Evolutionary conservation across 1,139 yeast genomes (phyloP).

Genomic region (Cylindricascospora bacillispora): DNA sequence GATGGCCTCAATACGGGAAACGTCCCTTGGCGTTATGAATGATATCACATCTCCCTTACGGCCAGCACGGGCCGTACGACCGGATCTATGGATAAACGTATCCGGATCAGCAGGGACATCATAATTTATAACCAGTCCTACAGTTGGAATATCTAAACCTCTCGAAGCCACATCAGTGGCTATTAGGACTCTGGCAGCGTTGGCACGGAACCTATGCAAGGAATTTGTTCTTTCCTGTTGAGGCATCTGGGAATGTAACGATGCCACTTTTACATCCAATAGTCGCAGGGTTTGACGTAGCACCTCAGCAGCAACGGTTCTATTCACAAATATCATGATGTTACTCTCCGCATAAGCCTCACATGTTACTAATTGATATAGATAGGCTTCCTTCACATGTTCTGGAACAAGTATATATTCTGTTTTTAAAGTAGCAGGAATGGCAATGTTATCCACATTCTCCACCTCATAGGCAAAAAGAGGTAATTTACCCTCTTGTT

Average conservation of each 20-base stretch:
- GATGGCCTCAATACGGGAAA: constrained; percentile 67
- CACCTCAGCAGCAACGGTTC: constrained; percentile 82
- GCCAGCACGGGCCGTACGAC: constrained; percentile 99
- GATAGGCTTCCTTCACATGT: constrained; percentile 80
- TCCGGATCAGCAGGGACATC: constrained; percentile 96
- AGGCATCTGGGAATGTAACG: constrained; percentile 90
- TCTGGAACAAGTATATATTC: constrained; percentile 53
- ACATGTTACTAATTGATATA: constrained; percentile 52
- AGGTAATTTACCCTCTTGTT: constrained; percentile 46
- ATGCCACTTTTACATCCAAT: constrained; percentile 69
- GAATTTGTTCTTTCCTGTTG: constrained; percentile 86
- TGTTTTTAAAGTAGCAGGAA: constrained; percentile 60
- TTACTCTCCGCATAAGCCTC: constrained; percentile 53
- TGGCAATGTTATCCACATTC: constrained; percentile 52
- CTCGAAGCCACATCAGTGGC: constrained; percentile 97
- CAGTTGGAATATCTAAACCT: constrained; percentile 93
- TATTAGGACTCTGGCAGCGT: constrained; percentile 80
- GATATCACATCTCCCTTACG: constrained; percentile 59
- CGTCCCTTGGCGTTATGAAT: constrained; percentile 75
- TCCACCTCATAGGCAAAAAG: constrained; percentile 79
- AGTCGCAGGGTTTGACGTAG: constrained; percentile 62
- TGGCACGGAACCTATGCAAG: constrained; percentile 82
- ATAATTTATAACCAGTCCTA: constrained; percentile 76
- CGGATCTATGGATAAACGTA: constrained; percentile 94
- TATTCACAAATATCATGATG: constrained; percentile 79